A percentile compares a stretch with the other conserved stretches of the same genome.
These are phyloP conservation scores for Chlorella sp. DNA, from an alignment of 139 green algal genomes.

Conservation along the genomic window DNA sequence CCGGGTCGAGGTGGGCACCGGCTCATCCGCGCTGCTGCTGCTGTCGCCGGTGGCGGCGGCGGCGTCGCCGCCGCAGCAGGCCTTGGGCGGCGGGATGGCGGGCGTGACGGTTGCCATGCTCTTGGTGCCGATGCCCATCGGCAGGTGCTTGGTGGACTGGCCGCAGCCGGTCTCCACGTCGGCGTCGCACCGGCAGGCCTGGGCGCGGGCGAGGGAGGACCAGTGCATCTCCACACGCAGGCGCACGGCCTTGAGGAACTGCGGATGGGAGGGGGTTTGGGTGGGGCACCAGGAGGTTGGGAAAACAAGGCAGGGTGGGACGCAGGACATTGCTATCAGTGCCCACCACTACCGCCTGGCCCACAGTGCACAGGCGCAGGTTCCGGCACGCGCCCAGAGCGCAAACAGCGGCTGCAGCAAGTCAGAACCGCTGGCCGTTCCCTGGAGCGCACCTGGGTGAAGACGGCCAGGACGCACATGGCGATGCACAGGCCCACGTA, in stretches of 20 bases:
- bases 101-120: too few relatives aligned
- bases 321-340: not conserved
- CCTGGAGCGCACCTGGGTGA: conserved; percentile 12
- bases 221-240: conserved; percentile 35
- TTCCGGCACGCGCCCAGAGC: too few relatives aligned
- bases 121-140: too few relatives aligned
- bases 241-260: conserved; percentile 40
- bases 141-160: too few relatives aligned
- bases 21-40: not conserved
- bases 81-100: too few relatives aligned
- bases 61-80: not conserved
- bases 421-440: too few relatives aligned
- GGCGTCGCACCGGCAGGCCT: too few relatives aligned
- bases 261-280: not conserved
- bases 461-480: conserved; percentile 24
- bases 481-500: conserved; percentile 39
- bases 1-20: not conserved
- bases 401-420: too few relatives aligned
- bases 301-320: not conserved
- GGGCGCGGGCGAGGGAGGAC: not conserved
- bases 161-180: too few relatives aligned
- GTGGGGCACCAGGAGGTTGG: not conserved
- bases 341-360: not conserved
- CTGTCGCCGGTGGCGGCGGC: too few relatives aligned
- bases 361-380: too few relatives aligned